A percentile compares a stretch with the other conserved stretches of the same genome.
Conservation (phyloP, 1,284 basidiomycete genomes). For the Rhizopogon hawkerae region DNA sequence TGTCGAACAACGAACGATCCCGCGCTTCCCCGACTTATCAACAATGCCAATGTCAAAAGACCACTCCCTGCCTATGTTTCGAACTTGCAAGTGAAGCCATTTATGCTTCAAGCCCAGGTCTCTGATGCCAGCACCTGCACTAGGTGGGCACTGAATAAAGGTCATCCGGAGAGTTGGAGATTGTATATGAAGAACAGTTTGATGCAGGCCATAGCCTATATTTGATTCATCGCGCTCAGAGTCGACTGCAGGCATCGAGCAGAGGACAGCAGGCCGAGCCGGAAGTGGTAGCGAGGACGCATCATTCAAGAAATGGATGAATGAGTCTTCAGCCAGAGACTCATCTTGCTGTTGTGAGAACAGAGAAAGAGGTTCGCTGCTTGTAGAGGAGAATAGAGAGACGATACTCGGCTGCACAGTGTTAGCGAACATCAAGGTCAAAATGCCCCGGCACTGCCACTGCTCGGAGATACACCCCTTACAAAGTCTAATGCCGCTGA, state of each 20-base stretch:
- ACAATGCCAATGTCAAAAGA: slow-evolving; percentile 71
- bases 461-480: no score
- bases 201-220: slow-evolving; percentile 41
- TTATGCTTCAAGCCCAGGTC: slow-evolving; percentile 62
- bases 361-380: slow-evolving; percentile 52
- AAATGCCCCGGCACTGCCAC: neutral
- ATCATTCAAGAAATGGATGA: slow-evolving; percentile 61
- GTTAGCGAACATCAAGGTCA: slow-evolving; percentile 41
- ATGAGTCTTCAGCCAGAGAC: slow-evolving; percentile 52
- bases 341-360: slow-evolving; percentile 49
- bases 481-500: no score
- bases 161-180: slow-evolving; percentile 64
- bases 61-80: slow-evolving; percentile 60
- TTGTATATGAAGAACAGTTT: slow-evolving; percentile 77
- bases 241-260: slow-evolving; percentile 30
- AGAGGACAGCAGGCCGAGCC: slow-evolving; percentile 35
- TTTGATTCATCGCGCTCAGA: slow-evolving; percentile 21
- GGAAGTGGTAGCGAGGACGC: slow-evolving; percentile 44
- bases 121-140: slow-evolving; percentile 11
- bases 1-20: slow-evolving; percentile 64
- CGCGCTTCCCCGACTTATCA: slow-evolving; percentile 52
- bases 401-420: slow-evolving; percentile 58
- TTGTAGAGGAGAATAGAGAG: slow-evolving; percentile 74
- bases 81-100: slow-evolving; percentile 71
- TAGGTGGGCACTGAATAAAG: slow-evolving; percentile 57